Evolutionary conservation across 2,329 filamentous ascomycete species (phyloP).

Genomic region (Trichoderma polysporum): DNA sequence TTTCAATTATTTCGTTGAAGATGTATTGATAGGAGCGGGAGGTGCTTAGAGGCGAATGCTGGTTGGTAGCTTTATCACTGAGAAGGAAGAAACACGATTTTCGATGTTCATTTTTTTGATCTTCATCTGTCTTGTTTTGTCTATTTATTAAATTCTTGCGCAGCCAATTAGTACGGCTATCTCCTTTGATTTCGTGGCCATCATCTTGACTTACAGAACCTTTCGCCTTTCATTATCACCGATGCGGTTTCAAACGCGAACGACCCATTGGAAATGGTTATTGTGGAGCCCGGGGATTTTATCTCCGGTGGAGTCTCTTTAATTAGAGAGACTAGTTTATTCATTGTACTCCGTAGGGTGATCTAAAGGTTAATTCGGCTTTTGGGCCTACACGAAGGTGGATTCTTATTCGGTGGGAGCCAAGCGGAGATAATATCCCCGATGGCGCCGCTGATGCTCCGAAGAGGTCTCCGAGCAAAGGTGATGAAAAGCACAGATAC

Average conservation of each 20-base stretch:
- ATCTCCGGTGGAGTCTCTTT: not conserved
- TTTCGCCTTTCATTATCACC: not conserved
- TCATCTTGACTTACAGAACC: not conserved
- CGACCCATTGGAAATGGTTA: not conserved
- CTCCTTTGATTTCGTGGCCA: not conserved
- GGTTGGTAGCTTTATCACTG: not conserved
- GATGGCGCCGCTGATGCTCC: not conserved
- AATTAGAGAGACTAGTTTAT: not conserved
- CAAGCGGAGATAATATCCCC: slow-evolving; percentile 5
- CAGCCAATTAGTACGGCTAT: not conserved
- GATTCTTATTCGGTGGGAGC: not conserved
- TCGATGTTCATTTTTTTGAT: not conserved
- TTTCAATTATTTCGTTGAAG: not conserved
- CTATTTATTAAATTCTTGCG: not conserved
- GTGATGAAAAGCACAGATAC: not conserved
- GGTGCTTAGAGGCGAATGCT: not conserved
- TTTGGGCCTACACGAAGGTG: not conserved
- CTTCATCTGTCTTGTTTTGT: not conserved
- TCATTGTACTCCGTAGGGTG: not conserved
- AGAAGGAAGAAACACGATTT: not conserved
- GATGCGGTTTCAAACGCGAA: not conserved
- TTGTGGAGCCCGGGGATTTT: not conserved
- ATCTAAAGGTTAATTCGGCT: too few species aligned
- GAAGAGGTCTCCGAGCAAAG: not conserved
- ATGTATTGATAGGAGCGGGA: too few species aligned